These are phyloP conservation scores for Suillus paluster DNA, from an alignment of 768 basidiomycete species.

Conservation along the genomic window DNA sequence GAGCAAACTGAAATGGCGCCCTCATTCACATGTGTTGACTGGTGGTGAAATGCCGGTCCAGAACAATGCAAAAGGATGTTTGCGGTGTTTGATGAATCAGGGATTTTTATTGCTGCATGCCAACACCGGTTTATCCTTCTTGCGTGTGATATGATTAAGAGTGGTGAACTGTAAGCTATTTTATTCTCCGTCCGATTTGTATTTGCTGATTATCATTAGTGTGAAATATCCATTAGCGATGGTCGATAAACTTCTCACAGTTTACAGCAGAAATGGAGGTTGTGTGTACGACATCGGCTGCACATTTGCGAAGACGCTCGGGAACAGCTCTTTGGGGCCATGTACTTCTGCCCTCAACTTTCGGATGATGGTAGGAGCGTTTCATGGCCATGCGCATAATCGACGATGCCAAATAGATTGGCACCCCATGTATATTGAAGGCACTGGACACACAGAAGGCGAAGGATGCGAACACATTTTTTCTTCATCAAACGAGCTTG, in stretches of 20 bases:
- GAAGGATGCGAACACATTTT: slow-evolving; percentile 13
- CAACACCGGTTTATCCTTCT: background rate
- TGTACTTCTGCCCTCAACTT: background rate
- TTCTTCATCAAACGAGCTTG: slow-evolving; percentile 9
- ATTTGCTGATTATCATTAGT: background rate
- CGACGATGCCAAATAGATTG: slow-evolving; percentile 29
- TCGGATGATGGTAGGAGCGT: slow-evolving; percentile 19
- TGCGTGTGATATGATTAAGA: background rate
- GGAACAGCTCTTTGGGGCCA: slow-evolving; percentile 16
- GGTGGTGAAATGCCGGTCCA: slow-evolving; percentile 4
- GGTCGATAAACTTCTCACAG: slow-evolving; percentile 16
- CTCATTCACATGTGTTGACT: background rate
- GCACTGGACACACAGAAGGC: slow-evolving; percentile 10
- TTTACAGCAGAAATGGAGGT: slow-evolving; percentile 18
- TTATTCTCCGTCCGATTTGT: background rate
- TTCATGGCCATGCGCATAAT: slow-evolving; percentile 32
- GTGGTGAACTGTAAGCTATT: background rate
- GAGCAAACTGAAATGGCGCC: too few species aligned
- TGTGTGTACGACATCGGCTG: slow-evolving; percentile 33
- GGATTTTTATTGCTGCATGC: background rate
- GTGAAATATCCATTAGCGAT: slow-evolving; percentile 28
- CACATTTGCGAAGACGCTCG: slow-evolving; percentile 20
- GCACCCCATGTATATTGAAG: slow-evolving; percentile 29
- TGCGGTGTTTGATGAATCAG: slow-evolving; percentile 1
- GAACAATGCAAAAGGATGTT: slow-evolving; percentile 6